Evolutionary conservation across 495 filamentous ascomycete species (phyloP), one percentile per base, ranked within the genome.

Genomic region (Neohortaea acidophila): DNA sequence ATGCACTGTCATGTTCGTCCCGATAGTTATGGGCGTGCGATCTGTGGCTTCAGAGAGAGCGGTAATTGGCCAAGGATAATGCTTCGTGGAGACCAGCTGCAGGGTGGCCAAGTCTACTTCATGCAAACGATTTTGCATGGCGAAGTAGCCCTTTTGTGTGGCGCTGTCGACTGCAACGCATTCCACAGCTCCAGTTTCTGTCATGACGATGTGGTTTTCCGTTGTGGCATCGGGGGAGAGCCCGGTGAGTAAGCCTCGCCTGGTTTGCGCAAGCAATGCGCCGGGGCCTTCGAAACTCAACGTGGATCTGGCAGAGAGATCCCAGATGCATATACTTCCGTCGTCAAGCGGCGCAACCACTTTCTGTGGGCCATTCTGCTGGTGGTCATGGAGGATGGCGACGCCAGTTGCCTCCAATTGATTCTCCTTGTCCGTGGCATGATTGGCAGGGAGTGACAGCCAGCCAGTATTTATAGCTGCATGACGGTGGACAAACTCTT

Each of bases 51-150:
- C 71, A 0, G 87, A 94, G 25, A 96, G 59, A 2, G 83, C 76
- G 35, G 78, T 81, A 30, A 94, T 84, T 13, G 80, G 73, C 66
- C 77, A 91, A 0, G 84, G 79, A 50, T 82, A 93, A 22, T 70
- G 68, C 39, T 83, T 72, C 37, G 73, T 72, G 6, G 74, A 75
- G 9, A 86, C 59, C 18, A 84, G 67, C 25, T 71, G 69, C 4
- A 94, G 59, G 0, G 82, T 85, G 37, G 73, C 64, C n/a, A 94
- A 60, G 52, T 94, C 84, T 13, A 94, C 69, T 51, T 89, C 81
- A 30, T 84, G 78, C 23, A 94, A 68, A 24, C 73, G 58, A 51
- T 74, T 78, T 39, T 80, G 75, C 14, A 84, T 67, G 2, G 83
- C 81, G 51, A 92, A 72, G 56, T 79, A 91, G 4, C 79, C 84